These are phyloP conservation scores for Astrothelium subdiscretum DNA, from an alignment of 495 filamentous ascomycete species.

Conservation along the genomic window DNA sequence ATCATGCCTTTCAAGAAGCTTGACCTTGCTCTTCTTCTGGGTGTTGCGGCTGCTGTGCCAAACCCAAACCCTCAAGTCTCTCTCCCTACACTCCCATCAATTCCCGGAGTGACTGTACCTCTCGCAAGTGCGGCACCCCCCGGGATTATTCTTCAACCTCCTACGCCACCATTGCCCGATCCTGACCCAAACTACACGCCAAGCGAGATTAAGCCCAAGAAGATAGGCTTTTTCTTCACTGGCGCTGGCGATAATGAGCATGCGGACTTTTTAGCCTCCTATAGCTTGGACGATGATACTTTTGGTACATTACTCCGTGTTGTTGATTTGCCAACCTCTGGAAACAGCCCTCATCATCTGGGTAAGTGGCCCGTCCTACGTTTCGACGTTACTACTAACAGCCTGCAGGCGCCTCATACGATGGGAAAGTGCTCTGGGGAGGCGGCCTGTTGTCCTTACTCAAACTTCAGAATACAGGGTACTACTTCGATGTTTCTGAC, in stretches of 20 bases:
- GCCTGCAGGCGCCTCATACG: slow-evolving; percentile 27
- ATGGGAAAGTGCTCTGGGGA: slow-evolving; percentile 48
- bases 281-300: slow-evolving; percentile 50
- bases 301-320: slow-evolving; percentile 48
- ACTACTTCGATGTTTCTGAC: slow-evolving; percentile 49
- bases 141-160: background rate
- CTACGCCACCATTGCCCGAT: background rate
- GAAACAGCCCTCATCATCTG: slow-evolving; percentile 52
- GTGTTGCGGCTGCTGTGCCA: background rate
- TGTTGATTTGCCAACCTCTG: slow-evolving; percentile 47
- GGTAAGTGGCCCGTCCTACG: slow-evolving; percentile 14
- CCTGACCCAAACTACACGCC: background rate
- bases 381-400: background rate
- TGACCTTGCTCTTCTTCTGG: background rate
- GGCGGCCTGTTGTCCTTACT: slow-evolving; percentile 50
- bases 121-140: background rate
- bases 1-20: background rate
- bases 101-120: background rate
- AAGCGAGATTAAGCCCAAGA: slow-evolving; percentile 50
- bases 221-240: slow-evolving; percentile 56
- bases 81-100: background rate
- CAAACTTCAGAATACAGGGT: slow-evolving; percentile 46
- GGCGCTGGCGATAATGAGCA: slow-evolving; percentile 48
- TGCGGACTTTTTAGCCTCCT: slow-evolving; percentile 49
- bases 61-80: background rate